Evolutionary conservation across 257 asterid species (phyloP).

Genomic region (Coffea canephora): DNA sequence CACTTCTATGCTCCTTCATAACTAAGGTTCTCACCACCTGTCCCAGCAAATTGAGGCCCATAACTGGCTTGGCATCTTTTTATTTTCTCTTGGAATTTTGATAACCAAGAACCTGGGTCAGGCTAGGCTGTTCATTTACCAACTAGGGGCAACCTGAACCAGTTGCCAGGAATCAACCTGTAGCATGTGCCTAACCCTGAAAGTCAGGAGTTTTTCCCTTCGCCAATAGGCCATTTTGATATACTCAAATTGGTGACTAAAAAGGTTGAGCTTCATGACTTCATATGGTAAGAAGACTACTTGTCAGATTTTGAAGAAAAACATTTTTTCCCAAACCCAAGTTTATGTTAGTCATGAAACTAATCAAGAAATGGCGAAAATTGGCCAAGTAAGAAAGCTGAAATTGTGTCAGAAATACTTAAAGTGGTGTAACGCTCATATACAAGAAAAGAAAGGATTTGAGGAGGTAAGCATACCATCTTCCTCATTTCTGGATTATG

Average conservation of each 20-base stretch:
- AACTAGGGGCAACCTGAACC: background rate
- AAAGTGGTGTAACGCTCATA: background rate
- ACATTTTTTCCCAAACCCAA: background rate
- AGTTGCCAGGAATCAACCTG: background rate
- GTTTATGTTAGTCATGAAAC: background rate
- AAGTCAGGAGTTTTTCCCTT: background rate
- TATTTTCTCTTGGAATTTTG: background rate
- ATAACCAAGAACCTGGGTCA: background rate
- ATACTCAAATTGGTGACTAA: background rate
- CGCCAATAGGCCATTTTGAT: background rate
- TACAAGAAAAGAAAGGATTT: background rate
- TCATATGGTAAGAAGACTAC: background rate
- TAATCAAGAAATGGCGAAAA: background rate
- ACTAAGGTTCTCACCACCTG: background rate
- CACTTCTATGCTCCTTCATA: slow-evolving; percentile 1
- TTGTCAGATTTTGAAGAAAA: background rate
- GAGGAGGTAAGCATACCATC: slow-evolving; percentile 36
- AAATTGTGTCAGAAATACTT: background rate
- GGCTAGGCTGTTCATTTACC: background rate
- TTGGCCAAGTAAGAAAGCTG: background rate
- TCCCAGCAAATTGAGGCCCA: background rate
- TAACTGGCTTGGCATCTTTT: background rate
- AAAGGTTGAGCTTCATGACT: background rate
- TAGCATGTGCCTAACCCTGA: background rate
- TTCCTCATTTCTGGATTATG: slow-evolving; percentile 73